Conservation (phyloP, 768 basidiomycete genomes). For the Boletus eberwhitei region DNA sequence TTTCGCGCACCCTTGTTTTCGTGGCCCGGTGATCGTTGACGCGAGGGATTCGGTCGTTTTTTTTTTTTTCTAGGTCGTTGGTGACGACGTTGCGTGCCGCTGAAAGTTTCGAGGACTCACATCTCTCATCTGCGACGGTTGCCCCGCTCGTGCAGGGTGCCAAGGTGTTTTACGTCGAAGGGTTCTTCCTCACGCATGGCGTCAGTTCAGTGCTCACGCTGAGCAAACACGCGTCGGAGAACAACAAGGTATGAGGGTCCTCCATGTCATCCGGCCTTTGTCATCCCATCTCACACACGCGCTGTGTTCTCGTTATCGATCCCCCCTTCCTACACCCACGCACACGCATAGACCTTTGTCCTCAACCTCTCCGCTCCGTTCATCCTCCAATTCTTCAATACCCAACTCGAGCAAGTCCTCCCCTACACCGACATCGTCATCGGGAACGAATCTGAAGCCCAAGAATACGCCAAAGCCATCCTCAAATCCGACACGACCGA, state of each 20-base stretch:
- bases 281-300: neutral
- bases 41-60: neutral
- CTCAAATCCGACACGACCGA: slow-evolving; percentile 66
- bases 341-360: slow-evolving; percentile 63
- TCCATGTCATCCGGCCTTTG: neutral
- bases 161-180: slow-evolving; percentile 90
- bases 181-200: slow-evolving; percentile 97
- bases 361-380: slow-evolving; percentile 97
- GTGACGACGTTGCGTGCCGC: slow-evolving; percentile 89
- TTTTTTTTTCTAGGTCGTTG: slow-evolving; percentile 62
- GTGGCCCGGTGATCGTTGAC: neutral
- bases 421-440: slow-evolving; percentile 87
- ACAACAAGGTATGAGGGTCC: slow-evolving; percentile 57
- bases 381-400: slow-evolving; percentile 89
- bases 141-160: slow-evolving; percentile 76
- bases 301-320: neutral
- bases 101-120: slow-evolving; percentile 81
- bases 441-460: slow-evolving; percentile 96
- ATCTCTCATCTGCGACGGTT: slow-evolving; percentile 73
- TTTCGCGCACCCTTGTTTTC: neutral
- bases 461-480: slow-evolving; percentile 73
- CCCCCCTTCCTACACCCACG: neutral
- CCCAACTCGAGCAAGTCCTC: slow-evolving; percentile 76
- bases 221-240: slow-evolving; percentile 70
- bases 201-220: slow-evolving; percentile 65